Evolutionary conservation across 208 protist genomes (phyloP).

Genomic region (Crithidia fasciculata): DNA sequence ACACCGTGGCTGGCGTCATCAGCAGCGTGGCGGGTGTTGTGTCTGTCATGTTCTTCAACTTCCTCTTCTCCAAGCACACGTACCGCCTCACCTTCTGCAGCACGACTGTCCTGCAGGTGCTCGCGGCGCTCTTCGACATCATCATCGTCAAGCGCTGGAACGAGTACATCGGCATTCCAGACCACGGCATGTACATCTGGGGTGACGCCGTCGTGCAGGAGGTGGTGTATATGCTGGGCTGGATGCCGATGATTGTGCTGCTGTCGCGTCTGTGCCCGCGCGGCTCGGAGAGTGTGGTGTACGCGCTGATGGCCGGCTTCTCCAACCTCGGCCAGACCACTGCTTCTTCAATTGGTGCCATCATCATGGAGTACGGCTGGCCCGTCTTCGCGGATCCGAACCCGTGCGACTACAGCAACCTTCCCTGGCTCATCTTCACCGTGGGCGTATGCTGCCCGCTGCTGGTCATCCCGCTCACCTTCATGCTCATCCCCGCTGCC

Average conservation of each 20-base stretch:
- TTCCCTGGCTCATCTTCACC: conserved; percentile 10
- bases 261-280: conserved; percentile 83
- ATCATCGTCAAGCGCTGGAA: conserved; percentile 75
- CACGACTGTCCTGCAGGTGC: conserved; percentile 40
- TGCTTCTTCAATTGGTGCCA: conserved; percentile 43
- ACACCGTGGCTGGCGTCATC: conserved; percentile 55
- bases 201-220: conserved; percentile 68
- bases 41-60: conserved; percentile 57
- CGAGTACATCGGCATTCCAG: conserved; percentile 45
- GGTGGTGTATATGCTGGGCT: conserved; percentile 63
- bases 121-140: conserved; percentile 60
- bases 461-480: conserved; percentile 17
- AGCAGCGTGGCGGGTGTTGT: conserved; percentile 36
- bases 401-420: conserved; percentile 74
- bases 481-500: conserved; percentile 10
- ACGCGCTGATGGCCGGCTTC: conserved; percentile 84
- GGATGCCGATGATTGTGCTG: conserved; percentile 65
- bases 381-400: conserved; percentile 38
- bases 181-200: conserved; percentile 76
- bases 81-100: conserved; percentile 53
- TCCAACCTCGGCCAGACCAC: conserved; percentile 76
- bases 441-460: neutral
- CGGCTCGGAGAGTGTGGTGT: conserved; percentile 80
- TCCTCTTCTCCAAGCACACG: conserved; percentile 55
- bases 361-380: conserved; percentile 68